A percentile compares a stretch with the other conserved stretches of the same genome.
Evolutionary conservation across 2,329 filamentous ascomycete species (phyloP).

Genomic region (Diaporthe sp.): DNA sequence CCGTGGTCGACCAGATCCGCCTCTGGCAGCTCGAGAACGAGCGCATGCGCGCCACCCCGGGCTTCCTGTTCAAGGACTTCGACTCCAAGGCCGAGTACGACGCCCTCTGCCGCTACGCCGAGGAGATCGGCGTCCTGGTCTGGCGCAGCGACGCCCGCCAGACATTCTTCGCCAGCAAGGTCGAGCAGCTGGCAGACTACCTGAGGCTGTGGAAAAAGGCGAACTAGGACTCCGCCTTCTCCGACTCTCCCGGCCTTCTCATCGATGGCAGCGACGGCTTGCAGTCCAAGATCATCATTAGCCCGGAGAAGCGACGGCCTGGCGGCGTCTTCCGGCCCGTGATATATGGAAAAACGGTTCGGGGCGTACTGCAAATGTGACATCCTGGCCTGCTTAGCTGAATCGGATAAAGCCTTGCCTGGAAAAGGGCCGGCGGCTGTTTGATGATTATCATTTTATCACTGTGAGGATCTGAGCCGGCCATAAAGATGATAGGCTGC

Average conservation of each 20-base stretch:
- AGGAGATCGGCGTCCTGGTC: constrained; percentile 89
- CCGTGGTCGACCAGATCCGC: constrained; percentile 96
- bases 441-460: neutral
- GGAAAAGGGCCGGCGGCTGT: neutral
- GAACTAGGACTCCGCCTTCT: constrained; percentile 48
- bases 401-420: too few relatives aligned
- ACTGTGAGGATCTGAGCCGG: neutral
- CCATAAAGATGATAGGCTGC: neutral
- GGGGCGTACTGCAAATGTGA: constrained; percentile 26
- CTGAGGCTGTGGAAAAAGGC: constrained; percentile 75
- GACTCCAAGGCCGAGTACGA: constrained; percentile 78
- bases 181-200: constrained; percentile 90
- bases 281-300: neutral
- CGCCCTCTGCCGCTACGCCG: constrained; percentile 81
- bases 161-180: constrained; percentile 92
- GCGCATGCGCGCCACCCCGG: constrained; percentile 85
- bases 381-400: neutral
- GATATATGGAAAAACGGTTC: constrained; percentile 14
- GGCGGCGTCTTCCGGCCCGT: constrained; percentile 3
- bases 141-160: constrained; percentile 86
- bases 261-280: neutral
- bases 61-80: constrained; percentile 94
- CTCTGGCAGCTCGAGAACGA: constrained; percentile 99
- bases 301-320: constrained; percentile 5
- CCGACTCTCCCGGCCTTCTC: neutral